Percentiles rank a stretch among this genome's conserved stretches.
Conservation (phyloP, 2,329 filamentous ascomycete genomes). For the Pseudopithomyces maydicus region DNA sequence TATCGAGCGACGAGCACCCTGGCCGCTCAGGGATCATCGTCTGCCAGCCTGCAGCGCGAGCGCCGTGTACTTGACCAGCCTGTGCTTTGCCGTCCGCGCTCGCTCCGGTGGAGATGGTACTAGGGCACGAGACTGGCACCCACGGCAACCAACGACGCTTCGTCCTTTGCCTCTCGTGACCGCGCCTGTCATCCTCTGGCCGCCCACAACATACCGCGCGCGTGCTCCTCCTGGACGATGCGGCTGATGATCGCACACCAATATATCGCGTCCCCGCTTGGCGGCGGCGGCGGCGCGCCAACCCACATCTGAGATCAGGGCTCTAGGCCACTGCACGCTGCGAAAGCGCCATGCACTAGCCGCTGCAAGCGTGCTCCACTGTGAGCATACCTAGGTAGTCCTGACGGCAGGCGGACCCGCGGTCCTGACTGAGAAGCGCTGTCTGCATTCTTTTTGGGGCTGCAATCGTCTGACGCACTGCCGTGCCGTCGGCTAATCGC, state of each 20-base stretch:
- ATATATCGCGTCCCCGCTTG: slow-evolving; percentile 40
- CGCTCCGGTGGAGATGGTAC: slow-evolving; percentile 3
- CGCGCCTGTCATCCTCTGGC: slow-evolving; percentile 1
- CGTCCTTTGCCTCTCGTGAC: background rate
- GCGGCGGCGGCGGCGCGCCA: slow-evolving; percentile 37
- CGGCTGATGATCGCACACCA: slow-evolving; percentile 47
- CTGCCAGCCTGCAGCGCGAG: slow-evolving; percentile 25
- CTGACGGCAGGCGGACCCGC: slow-evolving; percentile 31
- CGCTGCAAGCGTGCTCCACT: slow-evolving; percentile 42
- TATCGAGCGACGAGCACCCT: slow-evolving; percentile 42
- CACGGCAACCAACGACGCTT: background rate
- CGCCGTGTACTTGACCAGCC: slow-evolving; percentile 17
- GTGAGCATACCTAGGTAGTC: slow-evolving; percentile 12
- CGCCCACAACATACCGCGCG: slow-evolving; percentile 19
- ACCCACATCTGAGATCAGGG: slow-evolving; percentile 44
- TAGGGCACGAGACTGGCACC: slow-evolving; percentile 12
- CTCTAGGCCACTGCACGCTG: slow-evolving; percentile 44
- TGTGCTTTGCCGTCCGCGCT: slow-evolving; percentile 7
- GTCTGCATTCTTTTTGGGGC: slow-evolving; percentile 24
- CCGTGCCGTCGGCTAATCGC: slow-evolving; percentile 43
- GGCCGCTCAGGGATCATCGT: slow-evolving; percentile 44
- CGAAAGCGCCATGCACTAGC: slow-evolving; percentile 38
- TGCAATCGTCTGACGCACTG: slow-evolving; percentile 18
- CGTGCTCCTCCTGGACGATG: slow-evolving; percentile 27
- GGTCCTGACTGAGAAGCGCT: slow-evolving; percentile 41